Evolutionary conservation across 768 basidiomycete species (phyloP), one percentile per base, ranked within the genome.

Genomic region (Dictyophora rubrovolvata): DNA sequence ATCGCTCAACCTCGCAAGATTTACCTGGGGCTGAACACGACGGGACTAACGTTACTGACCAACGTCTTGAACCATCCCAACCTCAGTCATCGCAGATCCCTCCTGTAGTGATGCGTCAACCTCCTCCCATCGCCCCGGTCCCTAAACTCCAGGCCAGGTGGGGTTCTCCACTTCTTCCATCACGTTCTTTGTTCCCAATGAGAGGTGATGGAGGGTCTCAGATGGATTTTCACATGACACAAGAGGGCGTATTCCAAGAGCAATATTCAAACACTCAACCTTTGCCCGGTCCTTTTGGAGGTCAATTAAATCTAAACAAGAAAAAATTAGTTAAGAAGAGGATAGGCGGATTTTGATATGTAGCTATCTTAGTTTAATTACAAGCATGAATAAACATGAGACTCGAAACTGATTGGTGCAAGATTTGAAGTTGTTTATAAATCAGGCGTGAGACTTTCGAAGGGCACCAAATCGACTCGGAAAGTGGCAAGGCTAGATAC

Each of bases 261-360:
- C 62, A 71, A 17, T 36, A 18, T 18, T 35, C 75, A 36, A 89
- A 79, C 62, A 91, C 89, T 1, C 89, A 92, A 67, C 70, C 84
- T 7, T 68, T 88, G 10, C 80, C 88, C 4, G 89, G 89, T 1
- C 79, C 76, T 0, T 82, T 82, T 70, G 89, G 88, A 35, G 86
- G 86, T 21, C 22, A 57, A 46, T 77, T 76, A 22, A 60, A 60
- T 16, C 63, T 65, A 14, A 66, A 62, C 5, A 87, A 79, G 71
- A 84, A 83, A 72, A 85, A 82, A 67, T 59, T 69, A 23, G 67
- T 62, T 20, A 88, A 84, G 74, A 90, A 85, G 70, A 75, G 88
- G 21, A 48, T 89, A 47, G 87, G 86, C 10, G 89, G 89, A 8
- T 91, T 92, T 67, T 91, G 69, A 79, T 54, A 18, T 21, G n/a